phyloP scores from a whole-genome alignment of 2,329 filamentous ascomycete species.

The Plenodomus biglobosus region DNA sequence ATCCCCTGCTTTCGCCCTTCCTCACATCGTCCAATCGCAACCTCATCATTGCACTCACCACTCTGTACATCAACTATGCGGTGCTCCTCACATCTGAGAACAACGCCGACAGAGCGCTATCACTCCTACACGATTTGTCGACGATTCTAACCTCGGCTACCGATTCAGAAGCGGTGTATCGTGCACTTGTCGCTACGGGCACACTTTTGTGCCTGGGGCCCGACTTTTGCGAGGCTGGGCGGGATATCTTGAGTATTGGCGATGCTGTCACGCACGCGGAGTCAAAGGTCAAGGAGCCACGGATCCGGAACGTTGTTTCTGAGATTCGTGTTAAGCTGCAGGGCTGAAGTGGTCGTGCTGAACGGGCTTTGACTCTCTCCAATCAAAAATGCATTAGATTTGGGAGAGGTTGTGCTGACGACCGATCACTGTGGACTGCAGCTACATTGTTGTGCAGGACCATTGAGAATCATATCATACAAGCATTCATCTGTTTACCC shows the following conservation, averaged over 20 bases:
- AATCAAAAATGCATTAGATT: no score
- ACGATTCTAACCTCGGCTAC: slow-evolving; percentile 65
- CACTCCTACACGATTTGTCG: slow-evolving; percentile 63
- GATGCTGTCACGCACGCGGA: slow-evolving; percentile 52
- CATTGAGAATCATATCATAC: no score
- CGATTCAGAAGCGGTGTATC: slow-evolving; percentile 82
- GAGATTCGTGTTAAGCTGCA: slow-evolving; percentile 59
- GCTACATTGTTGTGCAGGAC: no score
- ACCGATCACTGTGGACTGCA: no score
- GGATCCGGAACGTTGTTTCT: slow-evolving; percentile 60
- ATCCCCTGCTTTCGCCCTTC: slow-evolving; percentile 65
- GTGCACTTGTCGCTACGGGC: slow-evolving; percentile 78
- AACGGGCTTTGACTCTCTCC: no score
- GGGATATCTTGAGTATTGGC: slow-evolving; percentile 58
- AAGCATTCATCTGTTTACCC: no score
- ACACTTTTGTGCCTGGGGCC: slow-evolving; percentile 69
- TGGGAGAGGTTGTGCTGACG: no score
- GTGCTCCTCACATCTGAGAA: slow-evolving; percentile 64
- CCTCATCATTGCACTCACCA: slow-evolving; percentile 77
- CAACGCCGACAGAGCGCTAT: slow-evolving; percentile 53
- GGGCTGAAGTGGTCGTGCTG: slow-evolving; percentile 11
- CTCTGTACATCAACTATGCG: slow-evolving; percentile 80
- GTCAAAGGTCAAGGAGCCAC: slow-evolving; percentile 59
- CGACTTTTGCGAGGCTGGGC: slow-evolving; percentile 60
- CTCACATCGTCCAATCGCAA: slow-evolving; percentile 67